Evolutionary conservation across 208 protist species (phyloP).

Genomic region (Wallacemonas sp.): DNA sequence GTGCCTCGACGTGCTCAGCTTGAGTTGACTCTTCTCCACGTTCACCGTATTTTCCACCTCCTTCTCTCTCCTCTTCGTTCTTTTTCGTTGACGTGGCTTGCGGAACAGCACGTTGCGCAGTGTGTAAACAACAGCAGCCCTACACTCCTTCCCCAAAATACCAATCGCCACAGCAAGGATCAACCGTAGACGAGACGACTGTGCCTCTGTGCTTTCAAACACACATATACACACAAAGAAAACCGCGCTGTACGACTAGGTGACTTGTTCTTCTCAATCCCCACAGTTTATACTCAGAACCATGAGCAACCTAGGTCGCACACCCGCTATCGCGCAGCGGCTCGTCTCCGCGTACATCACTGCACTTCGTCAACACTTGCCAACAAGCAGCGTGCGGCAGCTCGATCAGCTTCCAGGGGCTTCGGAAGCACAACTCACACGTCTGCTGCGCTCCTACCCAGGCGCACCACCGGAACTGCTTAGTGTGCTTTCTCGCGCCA

Average conservation of each 20-base stretch:
- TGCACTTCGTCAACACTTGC: slow-evolving; percentile 55
- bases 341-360: slow-evolving; percentile 67
- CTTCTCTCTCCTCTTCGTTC: not conserved
- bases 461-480: slow-evolving; percentile 38
- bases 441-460: slow-evolving; percentile 38
- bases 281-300: too few relatives aligned
- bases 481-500: slow-evolving; percentile 37
- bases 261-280: too few relatives aligned
- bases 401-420: slow-evolving; percentile 48
- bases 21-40: not conserved
- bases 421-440: slow-evolving; percentile 27
- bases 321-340: slow-evolving; percentile 29
- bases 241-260: too few relatives aligned
- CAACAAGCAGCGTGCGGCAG: slow-evolving; percentile 43
- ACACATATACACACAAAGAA: too few relatives aligned
- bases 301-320: not conserved
- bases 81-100: too few relatives aligned
- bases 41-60: not conserved
- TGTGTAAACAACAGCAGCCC: too few relatives aligned
- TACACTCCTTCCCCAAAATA: too few relatives aligned
- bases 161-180: too few relatives aligned
- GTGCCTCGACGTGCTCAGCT: too few relatives aligned
- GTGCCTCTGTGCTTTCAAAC: too few relatives aligned
- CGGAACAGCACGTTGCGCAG: too few relatives aligned
- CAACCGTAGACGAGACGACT: too few relatives aligned